A percentile compares a stretch with the other conserved stretches of the same genome.
Evolutionary conservation across 495 filamentous ascomycete species (phyloP).

Genomic region (Penicillium paxilli): DNA sequence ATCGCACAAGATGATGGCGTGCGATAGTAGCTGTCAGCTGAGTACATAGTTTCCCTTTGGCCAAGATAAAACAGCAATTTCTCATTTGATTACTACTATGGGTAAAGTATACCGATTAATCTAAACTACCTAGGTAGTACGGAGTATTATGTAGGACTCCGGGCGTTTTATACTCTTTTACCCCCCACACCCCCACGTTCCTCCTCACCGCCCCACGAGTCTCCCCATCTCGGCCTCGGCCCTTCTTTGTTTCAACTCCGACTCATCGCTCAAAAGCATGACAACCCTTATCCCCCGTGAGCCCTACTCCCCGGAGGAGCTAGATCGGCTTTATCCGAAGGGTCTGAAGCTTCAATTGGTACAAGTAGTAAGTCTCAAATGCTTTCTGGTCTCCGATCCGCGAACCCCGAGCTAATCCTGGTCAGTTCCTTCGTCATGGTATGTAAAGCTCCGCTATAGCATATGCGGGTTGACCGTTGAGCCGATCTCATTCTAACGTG

Average conservation of each 20-base stretch:
- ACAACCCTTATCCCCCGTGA: constrained; percentile 70
- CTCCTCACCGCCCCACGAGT: constrained; percentile 16
- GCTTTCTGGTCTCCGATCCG: not conserved
- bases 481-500: constrained; percentile 10
- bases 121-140: too few species aligned
- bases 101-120: too few species aligned
- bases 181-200: not conserved
- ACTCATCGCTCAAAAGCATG: constrained; percentile 53
- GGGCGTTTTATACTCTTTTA: too few species aligned
- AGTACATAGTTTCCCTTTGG: too few species aligned
- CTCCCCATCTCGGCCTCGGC: constrained; percentile 7
- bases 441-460: constrained; percentile 10
- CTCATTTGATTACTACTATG: too few species aligned
- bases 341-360: constrained; percentile 81
- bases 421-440: constrained; percentile 81
- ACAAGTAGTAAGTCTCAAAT: constrained; percentile 63
- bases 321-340: constrained; percentile 76
- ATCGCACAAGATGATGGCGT: constrained; percentile 3
- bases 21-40: too few species aligned
- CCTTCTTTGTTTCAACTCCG: not conserved
- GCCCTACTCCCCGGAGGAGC: constrained; percentile 80
- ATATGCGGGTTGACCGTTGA: not conserved
- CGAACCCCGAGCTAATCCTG: constrained; percentile 13
- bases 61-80: too few species aligned
- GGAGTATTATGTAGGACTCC: too few species aligned